phyloP scores from a whole-genome alignment of 306 rosid genomes.

The Gastrolobium villosum region DNA sequence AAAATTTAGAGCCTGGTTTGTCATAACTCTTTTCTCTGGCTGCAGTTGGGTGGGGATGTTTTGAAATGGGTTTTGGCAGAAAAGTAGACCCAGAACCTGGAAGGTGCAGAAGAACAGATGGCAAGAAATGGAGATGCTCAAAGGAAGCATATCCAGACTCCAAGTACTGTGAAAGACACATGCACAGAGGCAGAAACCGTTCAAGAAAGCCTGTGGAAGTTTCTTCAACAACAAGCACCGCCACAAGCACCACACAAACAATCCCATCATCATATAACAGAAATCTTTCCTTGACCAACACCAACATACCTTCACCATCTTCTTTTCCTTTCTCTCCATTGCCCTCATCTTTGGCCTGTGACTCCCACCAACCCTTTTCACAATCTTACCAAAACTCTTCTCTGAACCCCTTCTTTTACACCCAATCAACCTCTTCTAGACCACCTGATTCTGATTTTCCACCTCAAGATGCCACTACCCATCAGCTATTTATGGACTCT shows the following conservation, averaged over 20 bases:
- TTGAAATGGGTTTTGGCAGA: conserved; percentile 95
- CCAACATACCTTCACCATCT: conserved; percentile 53
- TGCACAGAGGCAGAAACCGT: conserved; percentile 99
- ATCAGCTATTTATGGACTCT: conserved; percentile 73
- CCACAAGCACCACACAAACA: conserved; percentile 53
- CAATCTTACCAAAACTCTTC: conserved; percentile 63
- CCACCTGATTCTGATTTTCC: conserved; percentile 62
- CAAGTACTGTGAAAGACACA: conserved; percentile 98
- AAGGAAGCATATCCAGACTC: conserved; percentile 99
- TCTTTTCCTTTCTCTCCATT: conserved; percentile 64
- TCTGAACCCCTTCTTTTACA: conserved; percentile 62
- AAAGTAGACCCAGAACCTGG: conserved; percentile 99
- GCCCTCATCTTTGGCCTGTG: conserved; percentile 54
- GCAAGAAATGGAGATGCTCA: conserved; percentile 99
- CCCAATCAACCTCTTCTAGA: conserved; percentile 66
- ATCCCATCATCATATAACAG: conserved; percentile 54
- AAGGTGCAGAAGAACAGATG: conserved; percentile 99
- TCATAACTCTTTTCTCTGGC: conserved; percentile 34
- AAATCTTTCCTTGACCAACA: conserved; percentile 53
- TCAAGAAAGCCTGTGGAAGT: conserved; percentile 99
- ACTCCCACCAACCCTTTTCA: conserved; percentile 52
- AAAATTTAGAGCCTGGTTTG: conserved; percentile 46
- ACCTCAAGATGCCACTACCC: conserved; percentile 58
- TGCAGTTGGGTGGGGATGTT: conserved; percentile 96
- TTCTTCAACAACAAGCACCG: conserved; percentile 52